A percentile compares a stretch with the other conserved stretches of the same genome.
These are phyloP conservation scores for Blepharisma undulans DNA, from an alignment of 169 alveolate genomes.

Conservation along the genomic window DNA sequence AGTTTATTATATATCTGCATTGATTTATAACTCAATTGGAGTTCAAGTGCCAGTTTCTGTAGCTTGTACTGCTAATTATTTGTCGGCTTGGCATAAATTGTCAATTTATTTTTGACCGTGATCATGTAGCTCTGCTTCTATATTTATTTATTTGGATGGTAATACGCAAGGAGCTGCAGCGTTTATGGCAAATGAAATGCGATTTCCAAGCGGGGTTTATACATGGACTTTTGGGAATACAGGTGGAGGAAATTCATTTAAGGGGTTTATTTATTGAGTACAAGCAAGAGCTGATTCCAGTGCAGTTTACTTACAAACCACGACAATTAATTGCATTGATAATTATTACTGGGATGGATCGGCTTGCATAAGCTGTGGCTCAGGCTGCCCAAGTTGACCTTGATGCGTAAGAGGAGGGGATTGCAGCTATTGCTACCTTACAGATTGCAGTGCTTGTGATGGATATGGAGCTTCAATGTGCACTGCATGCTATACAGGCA, in stretches of 20 bases:
- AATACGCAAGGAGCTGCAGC: background rate
- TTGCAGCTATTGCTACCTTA: background rate
- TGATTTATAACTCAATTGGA: too few relatives aligned
- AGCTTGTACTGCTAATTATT: too few relatives aligned
- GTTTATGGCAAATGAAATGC: background rate
- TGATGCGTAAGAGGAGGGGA: background rate
- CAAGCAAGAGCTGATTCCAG: background rate
- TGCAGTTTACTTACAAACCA: too few relatives aligned
- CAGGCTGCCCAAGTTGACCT: background rate
- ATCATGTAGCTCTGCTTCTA: too few relatives aligned
- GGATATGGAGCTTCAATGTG: background rate
- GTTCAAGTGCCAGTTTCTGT: too few relatives aligned
- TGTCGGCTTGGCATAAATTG: too few relatives aligned
- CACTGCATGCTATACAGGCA: background rate
- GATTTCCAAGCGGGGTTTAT: background rate
- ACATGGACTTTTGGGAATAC: background rate
- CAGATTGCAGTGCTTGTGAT: background rate
- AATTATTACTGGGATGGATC: background rate
- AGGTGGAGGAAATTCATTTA: background rate
- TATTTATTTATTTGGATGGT: too few relatives aligned
- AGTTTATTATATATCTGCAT: too few relatives aligned
- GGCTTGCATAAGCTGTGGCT: background rate
- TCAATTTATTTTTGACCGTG: too few relatives aligned
- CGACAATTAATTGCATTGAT: background rate
- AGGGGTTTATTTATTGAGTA: background rate